Base-by-base conservation (phyloP, 73 alveolate species). In the Urostyla sp. region DNA sequence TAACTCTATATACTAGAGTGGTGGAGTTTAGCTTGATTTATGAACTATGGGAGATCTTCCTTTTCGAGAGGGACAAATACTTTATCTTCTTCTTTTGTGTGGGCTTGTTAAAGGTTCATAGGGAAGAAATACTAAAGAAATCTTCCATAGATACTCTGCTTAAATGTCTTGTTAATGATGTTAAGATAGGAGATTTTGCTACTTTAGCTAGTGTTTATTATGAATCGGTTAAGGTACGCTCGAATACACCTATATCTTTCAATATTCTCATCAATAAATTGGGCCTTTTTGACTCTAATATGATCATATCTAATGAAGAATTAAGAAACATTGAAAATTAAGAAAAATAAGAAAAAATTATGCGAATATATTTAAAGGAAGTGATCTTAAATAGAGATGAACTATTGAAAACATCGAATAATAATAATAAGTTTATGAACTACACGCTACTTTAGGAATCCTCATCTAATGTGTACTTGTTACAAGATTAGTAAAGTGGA, bases 21-120 rank as follows among this genome's bases (percentile, higher is more conserved):
- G 76, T 81, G 7, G 91, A 81, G 36, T 72, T 81, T 35, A 52
- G 81, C 1, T 30, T 81, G 31, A 52, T 81, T 26, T 81, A 81
- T 72, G 91, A 81, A 28, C 50, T 81, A 16, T 67, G 80, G 60
- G 91, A 81, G 57, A 81, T 81, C 2, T 67, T 81, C 31, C 80
- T 81, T 0, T 81, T 81, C 45, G 91, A 81, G 55, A 81, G 80
- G 38, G 91, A 81, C 30, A 52, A 72, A 43, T 81, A 37, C 21
- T 34, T 81, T 36, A 53, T 57, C 0, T 53, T 81, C 16, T 81
- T 34, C 51, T 28, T 81, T 72, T 40, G 81, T 15, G 72, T 72
- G 7, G 91, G 86, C 1, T 58, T 81, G 38, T 13, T 81, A 35
- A 67, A 81, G 54, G 31, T 36, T 35, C 52, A 24, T 27, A 50